Base-by-base conservation (phyloP, 495 filamentous ascomycete species). In the Pyrenula massariospora region DNA sequence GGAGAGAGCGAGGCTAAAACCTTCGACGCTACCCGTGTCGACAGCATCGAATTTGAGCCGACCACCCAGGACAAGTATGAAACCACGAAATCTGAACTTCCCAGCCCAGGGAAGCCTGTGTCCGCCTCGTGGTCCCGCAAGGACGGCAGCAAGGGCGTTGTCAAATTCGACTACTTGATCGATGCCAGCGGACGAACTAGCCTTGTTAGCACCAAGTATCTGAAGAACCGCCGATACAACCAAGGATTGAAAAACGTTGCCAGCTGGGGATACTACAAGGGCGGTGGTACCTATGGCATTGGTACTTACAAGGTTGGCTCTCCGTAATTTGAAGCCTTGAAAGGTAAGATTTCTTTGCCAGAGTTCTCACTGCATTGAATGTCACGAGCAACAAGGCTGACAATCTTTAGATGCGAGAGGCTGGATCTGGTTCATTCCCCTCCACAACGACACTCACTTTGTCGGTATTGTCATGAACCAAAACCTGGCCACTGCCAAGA, bases 21-120 rank as follows among this genome's bases (percentile, higher is more conserved):
- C 15, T 80, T 79, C 53, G 72, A 82, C 24, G 69, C 62, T 11
- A 62, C 65, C 55, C 73, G 76, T 50, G 74, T 79, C 20, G 57
- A 63, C 3, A 55, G 59, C 21, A 58, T 78, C 19, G 56, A 69
- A 36, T 76, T 71, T 20, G 59, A 23, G 5, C 54, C 60, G 1
- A n/a, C 12, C 12, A 54, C 55, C 12, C 10, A 54, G 15, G 49
- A 52, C 36, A 48, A 12, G 20, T 21, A 20, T 8, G 10, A 12
- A n/a, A 59, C 58, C 10, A 22, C 22, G 19, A 47, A 63, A 15
- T 42, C 31, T 42, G 31, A 42, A 15, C 23, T 56, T 15, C 51
- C 58, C 2, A 59, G 70, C 47, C 68, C 60, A 2, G 77, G 75
- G 20, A 67, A 70, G 0, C 75, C 77, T 5, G 64, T 77, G 2